These are phyloP conservation scores for Lecanoromycetidae sp. DNA, from an alignment of 2,329 filamentous ascomycete genomes.

Conservation along the genomic window DNA sequence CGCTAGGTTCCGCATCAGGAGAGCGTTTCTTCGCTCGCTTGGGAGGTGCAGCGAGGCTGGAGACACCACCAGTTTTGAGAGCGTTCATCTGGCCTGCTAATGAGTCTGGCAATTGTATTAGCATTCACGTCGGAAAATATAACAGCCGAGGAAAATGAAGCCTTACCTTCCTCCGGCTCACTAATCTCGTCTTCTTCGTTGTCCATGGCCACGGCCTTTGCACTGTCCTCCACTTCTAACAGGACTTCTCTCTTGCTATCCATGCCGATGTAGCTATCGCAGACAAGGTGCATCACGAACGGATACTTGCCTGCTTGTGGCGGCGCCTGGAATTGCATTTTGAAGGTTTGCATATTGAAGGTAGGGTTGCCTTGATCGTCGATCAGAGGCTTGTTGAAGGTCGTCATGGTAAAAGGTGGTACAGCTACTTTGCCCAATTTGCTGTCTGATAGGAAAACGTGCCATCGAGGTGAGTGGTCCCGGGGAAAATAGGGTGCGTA, in stretches of 20 bases:
- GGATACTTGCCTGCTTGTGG: slow-evolving; percentile 86
- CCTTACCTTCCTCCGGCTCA: slow-evolving; percentile 93
- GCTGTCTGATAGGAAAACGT: slow-evolving; percentile 85
- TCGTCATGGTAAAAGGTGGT: slow-evolving; percentile 86
- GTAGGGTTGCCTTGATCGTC: slow-evolving; percentile 72
- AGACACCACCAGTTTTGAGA: slow-evolving; percentile 55
- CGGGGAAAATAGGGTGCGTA: slow-evolving; percentile 83
- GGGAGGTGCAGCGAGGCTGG: slow-evolving; percentile 36
- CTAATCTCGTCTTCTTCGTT: slow-evolving; percentile 83
- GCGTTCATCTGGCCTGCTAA: slow-evolving; percentile 83
- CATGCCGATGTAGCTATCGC: slow-evolving; percentile 89
- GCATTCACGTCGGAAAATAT: too few relatives aligned
- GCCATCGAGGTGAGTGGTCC: slow-evolving; percentile 82
- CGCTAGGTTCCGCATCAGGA: slow-evolving; percentile 48
- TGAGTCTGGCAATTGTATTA: too few relatives aligned
- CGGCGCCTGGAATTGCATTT: slow-evolving; percentile 92
- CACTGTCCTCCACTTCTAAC: slow-evolving; percentile 76
- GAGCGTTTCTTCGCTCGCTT: slow-evolving; percentile 47
- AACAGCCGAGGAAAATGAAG: too few relatives aligned
- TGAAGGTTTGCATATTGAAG: slow-evolving; percentile 89
- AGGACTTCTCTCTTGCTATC: slow-evolving; percentile 87
- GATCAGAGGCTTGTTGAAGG: slow-evolving; percentile 82
- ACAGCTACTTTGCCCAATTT: slow-evolving; percentile 95
- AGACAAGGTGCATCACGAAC: slow-evolving; percentile 86
- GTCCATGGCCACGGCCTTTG: slow-evolving; percentile 66